Base-by-base conservation (phyloP, 225 moss, liverwort and hornwort species). In the Takakia lepidozioides region DNA sequence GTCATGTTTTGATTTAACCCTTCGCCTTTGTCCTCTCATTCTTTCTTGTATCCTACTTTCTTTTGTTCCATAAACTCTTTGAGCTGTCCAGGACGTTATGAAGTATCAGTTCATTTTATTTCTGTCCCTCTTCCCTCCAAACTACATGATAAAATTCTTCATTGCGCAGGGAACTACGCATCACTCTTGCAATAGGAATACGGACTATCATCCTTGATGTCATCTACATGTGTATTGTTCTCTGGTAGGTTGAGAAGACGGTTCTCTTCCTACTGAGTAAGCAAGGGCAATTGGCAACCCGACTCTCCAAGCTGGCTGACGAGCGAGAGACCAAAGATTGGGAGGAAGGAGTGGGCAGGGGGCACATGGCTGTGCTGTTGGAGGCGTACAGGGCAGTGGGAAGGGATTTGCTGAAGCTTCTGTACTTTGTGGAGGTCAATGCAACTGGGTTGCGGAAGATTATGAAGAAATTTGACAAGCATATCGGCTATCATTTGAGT, bases 371-470 rank as follows among this genome's bases (percentile, higher is more conserved):
- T 14, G 57, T 62, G 22, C 45, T 78, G 25, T 48, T 30, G 10
- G 57, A 73, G 13, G 69, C 69, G 11, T 77, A 77, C 40, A 58
- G 52, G 10, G 46, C 56, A 27, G 84, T 95, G 38, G 93, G 86
- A 17, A 62, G 80, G 38, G 86, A 87, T 29, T 60, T 95, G 58
- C 62, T 95, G 5, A 71, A 66, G 29, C 64, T 95, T 10, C 60
- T 95, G 13, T 75, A 67, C 40, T 95, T 89, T 43, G 86, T 89
- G 42, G 89, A 95, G 55, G 65, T 90, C 0, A 95, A 95, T 58
- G 89, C 95, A 8, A 90, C 86, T 39, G 95, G 95, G 29, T 54
- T 95, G 20, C 69, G 95, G 27, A 95, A 95, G 51, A 90, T 95
- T 2, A 50, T 95, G 42, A 95, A 95, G 54, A 90, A 90, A 53